These are phyloP conservation scores for Platanthera guangdongensis DNA, from an alignment of 106 monocot species.

Conservation along the genomic window DNA sequence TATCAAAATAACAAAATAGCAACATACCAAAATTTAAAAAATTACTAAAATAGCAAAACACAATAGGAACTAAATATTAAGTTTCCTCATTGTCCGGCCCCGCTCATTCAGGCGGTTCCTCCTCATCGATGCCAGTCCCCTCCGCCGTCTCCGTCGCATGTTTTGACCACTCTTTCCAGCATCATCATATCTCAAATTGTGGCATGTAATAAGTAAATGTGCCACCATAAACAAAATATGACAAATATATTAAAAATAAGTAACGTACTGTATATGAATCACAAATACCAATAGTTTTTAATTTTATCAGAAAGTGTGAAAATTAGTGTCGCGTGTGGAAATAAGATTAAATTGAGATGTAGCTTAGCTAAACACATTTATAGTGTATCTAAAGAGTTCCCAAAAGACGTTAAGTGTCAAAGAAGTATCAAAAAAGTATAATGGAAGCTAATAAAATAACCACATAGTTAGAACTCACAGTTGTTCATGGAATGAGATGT, in stretches of 20 bases:
- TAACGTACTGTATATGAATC: background rate
- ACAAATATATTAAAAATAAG: background rate
- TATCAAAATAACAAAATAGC: too few species aligned
- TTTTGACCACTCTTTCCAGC: background rate
- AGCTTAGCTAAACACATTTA: background rate
- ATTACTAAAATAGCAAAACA: too few species aligned
- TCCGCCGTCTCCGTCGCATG: too few species aligned
- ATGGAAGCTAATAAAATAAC: background rate
- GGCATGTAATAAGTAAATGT: background rate
- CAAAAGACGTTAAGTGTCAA: background rate
- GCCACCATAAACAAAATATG: background rate
- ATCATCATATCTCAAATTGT: background rate
- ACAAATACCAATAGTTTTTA: background rate
- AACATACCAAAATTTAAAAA: too few species aligned
- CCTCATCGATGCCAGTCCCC: too few species aligned
- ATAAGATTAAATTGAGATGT: background rate
- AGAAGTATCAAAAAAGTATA: background rate
- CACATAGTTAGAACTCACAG: slow-evolving; percentile 32
- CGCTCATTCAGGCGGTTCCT: too few species aligned
- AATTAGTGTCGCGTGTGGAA: background rate
- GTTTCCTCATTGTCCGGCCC: too few species aligned
- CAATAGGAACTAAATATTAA: too few species aligned
- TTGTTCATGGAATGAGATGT: slow-evolving; percentile 24
- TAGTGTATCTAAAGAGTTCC: background rate
- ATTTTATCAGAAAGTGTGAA: background rate